These are phyloP conservation scores for Chaetomiaceae sp. DNA, from an alignment of 2,329 filamentous ascomycete species.

Conservation along the genomic window DNA sequence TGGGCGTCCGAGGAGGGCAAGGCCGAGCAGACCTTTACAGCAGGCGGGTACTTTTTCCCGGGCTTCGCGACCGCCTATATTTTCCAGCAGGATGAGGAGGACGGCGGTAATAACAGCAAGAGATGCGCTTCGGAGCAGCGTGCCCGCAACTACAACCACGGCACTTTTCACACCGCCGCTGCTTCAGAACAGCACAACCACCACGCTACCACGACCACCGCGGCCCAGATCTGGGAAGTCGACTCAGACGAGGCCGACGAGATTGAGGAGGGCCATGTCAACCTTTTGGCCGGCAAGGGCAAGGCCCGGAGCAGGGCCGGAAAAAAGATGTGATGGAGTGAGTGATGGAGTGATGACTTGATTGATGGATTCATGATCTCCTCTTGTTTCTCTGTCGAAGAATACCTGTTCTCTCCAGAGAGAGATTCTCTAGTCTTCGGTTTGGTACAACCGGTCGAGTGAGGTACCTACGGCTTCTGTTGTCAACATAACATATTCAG, in stretches of 20 bases:
- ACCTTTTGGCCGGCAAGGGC: neutral
- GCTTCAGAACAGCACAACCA: neutral
- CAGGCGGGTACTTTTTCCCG: neutral
- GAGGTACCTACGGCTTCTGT: neutral
- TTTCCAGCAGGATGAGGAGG: neutral
- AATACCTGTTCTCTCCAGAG: too few species aligned
- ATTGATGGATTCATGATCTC: neutral
- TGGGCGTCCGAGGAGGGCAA: constrained; percentile 2
- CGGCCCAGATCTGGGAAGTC: constrained; percentile 12
- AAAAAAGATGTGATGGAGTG: neutral
- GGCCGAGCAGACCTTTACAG: neutral
- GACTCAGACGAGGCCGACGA: constrained; percentile 16
- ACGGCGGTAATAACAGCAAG: too few species aligned
- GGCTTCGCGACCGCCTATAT: neutral
- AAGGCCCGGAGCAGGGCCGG: neutral
- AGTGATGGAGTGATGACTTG: neutral
- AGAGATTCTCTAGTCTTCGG: too few species aligned
- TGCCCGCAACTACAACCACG: neutral
- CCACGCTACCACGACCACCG: neutral
- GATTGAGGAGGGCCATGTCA: constrained; percentile 9
- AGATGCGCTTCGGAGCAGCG: too few species aligned
- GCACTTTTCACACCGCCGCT: neutral
- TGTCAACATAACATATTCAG: neutral
- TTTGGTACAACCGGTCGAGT: neutral
- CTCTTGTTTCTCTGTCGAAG: neutral